These are phyloP conservation scores for Cystobasidium pallidum DNA, from an alignment of 1,284 basidiomycete species.

Conservation along the genomic window DNA sequence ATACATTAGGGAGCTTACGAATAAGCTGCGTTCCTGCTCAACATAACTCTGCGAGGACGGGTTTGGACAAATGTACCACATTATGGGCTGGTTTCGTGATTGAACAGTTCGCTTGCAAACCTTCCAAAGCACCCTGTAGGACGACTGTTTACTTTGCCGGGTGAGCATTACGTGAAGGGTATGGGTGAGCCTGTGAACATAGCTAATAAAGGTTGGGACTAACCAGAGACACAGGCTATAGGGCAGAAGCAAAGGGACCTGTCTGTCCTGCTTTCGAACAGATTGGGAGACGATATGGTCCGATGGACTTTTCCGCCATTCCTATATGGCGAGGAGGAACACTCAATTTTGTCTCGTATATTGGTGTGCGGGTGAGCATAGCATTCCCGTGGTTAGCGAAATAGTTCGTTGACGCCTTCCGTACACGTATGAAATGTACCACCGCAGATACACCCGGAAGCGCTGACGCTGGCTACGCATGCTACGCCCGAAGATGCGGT, in stretches of 20 bases:
- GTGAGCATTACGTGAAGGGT: no score
- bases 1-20: slow-evolving; percentile 19
- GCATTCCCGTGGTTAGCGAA: not conserved
- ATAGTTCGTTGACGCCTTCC: no score
- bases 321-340: slow-evolving; percentile 55
- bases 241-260: slow-evolving; percentile 30
- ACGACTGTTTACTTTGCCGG: slow-evolving; percentile 50
- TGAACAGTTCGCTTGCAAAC: slow-evolving; percentile 49
- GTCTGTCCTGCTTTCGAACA: slow-evolving; percentile 45
- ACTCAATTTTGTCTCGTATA: slow-evolving; percentile 52
- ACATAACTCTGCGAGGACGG: slow-evolving; percentile 53
- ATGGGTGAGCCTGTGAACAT: no score
- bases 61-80: slow-evolving; percentile 50
- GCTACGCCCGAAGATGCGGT: slow-evolving; percentile 53
- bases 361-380: slow-evolving; percentile 50
- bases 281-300: slow-evolving; percentile 52
- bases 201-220: no score
- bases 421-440: no score
- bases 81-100: slow-evolving; percentile 54
- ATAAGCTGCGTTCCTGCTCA: slow-evolving; percentile 53
- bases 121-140: slow-evolving; percentile 23
- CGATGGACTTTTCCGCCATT: slow-evolving; percentile 53
- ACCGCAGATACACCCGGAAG: slow-evolving; percentile 51
- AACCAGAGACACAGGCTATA: slow-evolving; percentile 37
- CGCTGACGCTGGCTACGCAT: slow-evolving; percentile 50